Percentiles rank a stretch among this genome's conserved stretches.
Conservation (phyloP, 2,329 filamentous ascomycete genomes). For the Chaetoscypha palmicola region DNA sequence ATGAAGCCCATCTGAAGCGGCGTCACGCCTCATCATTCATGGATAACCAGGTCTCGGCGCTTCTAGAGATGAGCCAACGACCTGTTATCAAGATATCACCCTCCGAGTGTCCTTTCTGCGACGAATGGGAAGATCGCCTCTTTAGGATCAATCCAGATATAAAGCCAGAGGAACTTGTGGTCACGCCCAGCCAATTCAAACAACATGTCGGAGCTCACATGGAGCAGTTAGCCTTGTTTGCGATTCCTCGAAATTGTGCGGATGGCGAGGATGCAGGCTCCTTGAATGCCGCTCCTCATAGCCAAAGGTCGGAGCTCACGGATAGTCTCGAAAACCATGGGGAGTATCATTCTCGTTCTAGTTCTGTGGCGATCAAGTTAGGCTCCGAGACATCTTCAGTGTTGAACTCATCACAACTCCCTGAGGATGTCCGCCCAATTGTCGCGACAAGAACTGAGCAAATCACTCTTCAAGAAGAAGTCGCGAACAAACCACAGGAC, state of each 20-base stretch:
- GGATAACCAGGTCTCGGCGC: slow-evolving; percentile 9
- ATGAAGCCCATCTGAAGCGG: slow-evolving; percentile 8
- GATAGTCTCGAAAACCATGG: too few species aligned
- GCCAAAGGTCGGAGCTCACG: too few species aligned
- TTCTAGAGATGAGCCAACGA: slow-evolving; percentile 15
- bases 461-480: too few species aligned
- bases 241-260: slow-evolving; percentile 12
- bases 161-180: neutral
- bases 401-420: too few species aligned
- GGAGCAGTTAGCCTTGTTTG: slow-evolving; percentile 23
- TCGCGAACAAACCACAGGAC: too few species aligned
- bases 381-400: too few species aligned
- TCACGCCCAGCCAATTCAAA: slow-evolving; percentile 15
- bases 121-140: slow-evolving; percentile 23
- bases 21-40: slow-evolving; percentile 10
- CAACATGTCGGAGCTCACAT: slow-evolving; percentile 21
- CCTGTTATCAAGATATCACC: slow-evolving; percentile 10
- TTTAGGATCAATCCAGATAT: slow-evolving; percentile 8
- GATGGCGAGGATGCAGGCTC: slow-evolving; percentile 8
- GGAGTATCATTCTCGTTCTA: too few species aligned
- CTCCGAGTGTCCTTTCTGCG: slow-evolving; percentile 25
- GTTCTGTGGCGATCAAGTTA: too few species aligned
- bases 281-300: too few species aligned
- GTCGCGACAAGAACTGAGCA: too few species aligned
- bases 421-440: too few species aligned